Conservation (phyloP, 2,329 filamentous ascomycete species). For the Exophiala calicioides region DNA sequence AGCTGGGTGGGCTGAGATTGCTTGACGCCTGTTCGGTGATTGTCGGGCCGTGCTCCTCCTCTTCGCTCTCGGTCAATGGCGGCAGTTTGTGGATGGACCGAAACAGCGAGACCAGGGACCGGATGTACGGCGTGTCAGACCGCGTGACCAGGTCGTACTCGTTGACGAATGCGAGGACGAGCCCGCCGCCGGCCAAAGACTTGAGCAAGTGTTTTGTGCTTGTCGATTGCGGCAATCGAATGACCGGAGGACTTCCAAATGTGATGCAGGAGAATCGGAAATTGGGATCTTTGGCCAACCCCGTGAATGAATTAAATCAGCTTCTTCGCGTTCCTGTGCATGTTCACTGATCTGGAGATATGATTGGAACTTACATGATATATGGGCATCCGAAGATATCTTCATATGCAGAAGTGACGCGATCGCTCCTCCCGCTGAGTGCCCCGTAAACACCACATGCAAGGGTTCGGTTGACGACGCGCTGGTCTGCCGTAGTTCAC, state of each 20-base stretch:
- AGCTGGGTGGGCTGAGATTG: no score
- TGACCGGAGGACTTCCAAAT: slow-evolving; percentile 2
- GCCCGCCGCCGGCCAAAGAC: no score
- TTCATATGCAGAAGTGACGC: slow-evolving; percentile 2
- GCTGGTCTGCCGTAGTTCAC: background rate
- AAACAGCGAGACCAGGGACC: background rate
- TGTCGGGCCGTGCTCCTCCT: no score
- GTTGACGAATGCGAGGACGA: slow-evolving; percentile 1
- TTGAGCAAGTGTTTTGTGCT: no score
- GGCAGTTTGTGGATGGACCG: background rate
- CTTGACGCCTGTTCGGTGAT: no score
- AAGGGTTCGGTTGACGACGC: background rate
- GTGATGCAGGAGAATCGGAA: slow-evolving; percentile 3
- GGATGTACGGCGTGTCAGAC: slow-evolving; percentile 1
- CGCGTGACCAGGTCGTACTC: slow-evolving; percentile 7
- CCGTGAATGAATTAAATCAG: no score
- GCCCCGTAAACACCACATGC: slow-evolving; percentile 1
- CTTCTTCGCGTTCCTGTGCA: no score
- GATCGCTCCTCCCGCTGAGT: slow-evolving; percentile 1
- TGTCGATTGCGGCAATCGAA: no score
- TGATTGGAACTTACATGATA: background rate
- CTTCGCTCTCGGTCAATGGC: background rate
- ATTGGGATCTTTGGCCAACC: background rate
- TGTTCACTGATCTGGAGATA: no score
- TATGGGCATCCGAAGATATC: background rate